phyloP scores from a whole-genome alignment of 192 early-diverging fungal species.

The Linnemannia elongata region DNA sequence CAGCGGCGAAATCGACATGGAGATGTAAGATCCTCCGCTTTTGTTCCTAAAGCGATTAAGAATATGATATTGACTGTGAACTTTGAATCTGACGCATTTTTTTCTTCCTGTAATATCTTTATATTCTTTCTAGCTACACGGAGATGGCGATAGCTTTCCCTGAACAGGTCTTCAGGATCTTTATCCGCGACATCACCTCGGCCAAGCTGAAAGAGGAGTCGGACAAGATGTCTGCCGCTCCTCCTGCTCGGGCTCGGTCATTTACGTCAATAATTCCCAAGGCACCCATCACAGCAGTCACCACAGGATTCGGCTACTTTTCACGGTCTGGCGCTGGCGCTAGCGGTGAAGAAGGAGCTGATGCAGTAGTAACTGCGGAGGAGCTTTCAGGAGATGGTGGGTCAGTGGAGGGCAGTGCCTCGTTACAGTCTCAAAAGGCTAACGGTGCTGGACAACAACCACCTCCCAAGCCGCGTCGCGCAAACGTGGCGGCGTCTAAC shows the following conservation, averaged over 20 bases:
- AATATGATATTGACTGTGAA: conserved; percentile 63
- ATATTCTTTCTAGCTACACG: conserved; percentile 56
- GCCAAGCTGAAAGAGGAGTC: conserved; percentile 14
- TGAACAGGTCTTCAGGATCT: conserved; percentile 72
- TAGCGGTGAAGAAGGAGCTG: background rate
- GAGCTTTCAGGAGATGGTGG: background rate
- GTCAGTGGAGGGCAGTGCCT: background rate
- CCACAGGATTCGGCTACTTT: conserved; percentile 1
- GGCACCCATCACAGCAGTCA: conserved; percentile 8
- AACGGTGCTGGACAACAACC: background rate
- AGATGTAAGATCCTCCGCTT: conserved; percentile 72
- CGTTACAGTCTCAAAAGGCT: background rate
- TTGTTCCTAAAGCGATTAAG: conserved; percentile 64
- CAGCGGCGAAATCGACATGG: conserved; percentile 90
- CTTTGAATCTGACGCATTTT: background rate
- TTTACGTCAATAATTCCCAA: conserved; percentile 27
- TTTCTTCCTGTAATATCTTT: background rate
- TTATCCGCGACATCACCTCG: conserved; percentile 73
- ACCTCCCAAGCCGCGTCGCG: background rate
- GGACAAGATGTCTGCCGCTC: background rate
- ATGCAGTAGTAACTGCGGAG: background rate
- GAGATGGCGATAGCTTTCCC: conserved; percentile 65
- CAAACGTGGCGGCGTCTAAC: background rate
- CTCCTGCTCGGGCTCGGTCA: conserved; percentile 3
- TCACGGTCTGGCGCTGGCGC: conserved; percentile 6